Evolutionary conservation across 768 basidiomycete species (phyloP), one percentile per base, ranked within the genome.

Genomic region (Gautieria morchelliformis): DNA sequence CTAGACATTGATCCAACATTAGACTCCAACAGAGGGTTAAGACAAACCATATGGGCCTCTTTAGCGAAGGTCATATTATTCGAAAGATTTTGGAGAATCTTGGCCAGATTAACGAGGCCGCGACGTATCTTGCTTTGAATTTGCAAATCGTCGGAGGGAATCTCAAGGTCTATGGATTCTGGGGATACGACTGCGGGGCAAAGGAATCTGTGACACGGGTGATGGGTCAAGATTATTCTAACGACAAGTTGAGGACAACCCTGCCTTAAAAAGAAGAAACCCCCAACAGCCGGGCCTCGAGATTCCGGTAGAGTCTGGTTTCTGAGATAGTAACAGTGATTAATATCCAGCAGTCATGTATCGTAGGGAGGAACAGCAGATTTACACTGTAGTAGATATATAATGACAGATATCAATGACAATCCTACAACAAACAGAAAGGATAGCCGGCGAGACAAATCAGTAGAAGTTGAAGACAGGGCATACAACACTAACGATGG

Each of bases 21-120:
- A 10, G 73, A 76, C 58, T 75, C 74, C 30, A 91, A 70, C 71
- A 92, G 92, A 12, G 78, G 74, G 67, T 94, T 93, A 58, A 93
- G 68, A 39, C 78, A 75, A 32, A 82, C 81, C 88, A 93, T 92
- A 64, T 91, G 84, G 4, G 83, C 80, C 63, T 95, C 93, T 68
- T 93, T 93, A 12, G 88, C 90, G 63, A 95, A 94, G 65, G 89
- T 83, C 48, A 94, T 85, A 63, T 96, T 95, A 71, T 95, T 97
- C 19, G 93, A 92, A 32, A 97, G 71, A 65, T 91, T 93, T 70
- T 95, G 93, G 46, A 96, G 84, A 56, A 94, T 84, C 72, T 94
- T 96, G 45, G 90, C 88, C 61, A 95, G 86, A 50, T 89, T 73
- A 76, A 89, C 85, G 10, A 95, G 74, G 17, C 89, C 91, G 39